Conservation (phyloP, 2,329 filamentous ascomycete species). For the Alternaria solani region DNA sequence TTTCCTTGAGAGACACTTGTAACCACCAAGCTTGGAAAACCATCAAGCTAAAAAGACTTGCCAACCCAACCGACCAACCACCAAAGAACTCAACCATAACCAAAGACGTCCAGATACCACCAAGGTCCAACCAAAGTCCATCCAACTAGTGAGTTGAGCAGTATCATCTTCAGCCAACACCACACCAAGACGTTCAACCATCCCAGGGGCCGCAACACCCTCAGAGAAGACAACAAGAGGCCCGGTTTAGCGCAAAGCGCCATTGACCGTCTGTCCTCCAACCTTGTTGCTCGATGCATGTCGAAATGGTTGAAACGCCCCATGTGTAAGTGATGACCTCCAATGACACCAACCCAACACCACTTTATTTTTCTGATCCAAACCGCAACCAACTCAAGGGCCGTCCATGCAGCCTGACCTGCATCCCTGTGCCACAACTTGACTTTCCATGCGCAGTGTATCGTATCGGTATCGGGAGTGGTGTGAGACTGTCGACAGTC, state of each 20-base stretch:
- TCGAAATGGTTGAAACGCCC: not conserved
- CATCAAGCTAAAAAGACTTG: not conserved
- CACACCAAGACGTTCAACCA: conserved; percentile 1
- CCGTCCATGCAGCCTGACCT: conserved; percentile 3
- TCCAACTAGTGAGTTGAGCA: conserved; percentile 2
- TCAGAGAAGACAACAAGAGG: conserved; percentile 11
- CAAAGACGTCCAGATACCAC: not conserved
- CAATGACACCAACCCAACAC: not conserved
- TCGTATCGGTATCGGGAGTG: not conserved
- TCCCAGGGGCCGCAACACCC: not conserved
- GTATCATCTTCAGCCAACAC: not conserved
- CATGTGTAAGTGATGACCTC: not conserved
- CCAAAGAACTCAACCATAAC: not conserved
- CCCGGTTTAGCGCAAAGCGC: conserved; percentile 13
- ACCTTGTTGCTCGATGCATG: conserved; percentile 5
- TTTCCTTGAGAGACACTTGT: not conserved
- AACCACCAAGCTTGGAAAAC: not conserved
- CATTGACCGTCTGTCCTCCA: conserved; percentile 22
- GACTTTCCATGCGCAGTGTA: not conserved
- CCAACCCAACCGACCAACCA: not conserved
- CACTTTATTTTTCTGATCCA: conserved; percentile 10
- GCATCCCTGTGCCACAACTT: conserved; percentile 8
- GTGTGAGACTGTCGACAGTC: conserved; percentile 3
- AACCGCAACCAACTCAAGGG: conserved; percentile 11
- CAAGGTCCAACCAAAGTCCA: not conserved